Evolutionary conservation across 768 basidiomycete species (phyloP).

Genomic region (Suillus plorans): DNA sequence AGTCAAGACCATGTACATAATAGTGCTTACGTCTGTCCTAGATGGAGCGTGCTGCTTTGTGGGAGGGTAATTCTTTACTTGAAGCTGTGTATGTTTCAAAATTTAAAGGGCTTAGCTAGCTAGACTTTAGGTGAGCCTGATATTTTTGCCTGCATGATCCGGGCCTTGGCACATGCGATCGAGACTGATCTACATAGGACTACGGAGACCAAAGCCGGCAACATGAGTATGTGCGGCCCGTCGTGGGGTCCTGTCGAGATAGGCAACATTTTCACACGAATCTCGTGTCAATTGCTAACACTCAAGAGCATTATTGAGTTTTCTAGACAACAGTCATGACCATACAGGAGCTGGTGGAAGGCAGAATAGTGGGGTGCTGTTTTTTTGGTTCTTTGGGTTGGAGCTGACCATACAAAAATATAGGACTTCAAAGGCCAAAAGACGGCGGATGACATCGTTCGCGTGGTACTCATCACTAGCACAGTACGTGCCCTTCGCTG

Average conservation of each 20-base stretch:
- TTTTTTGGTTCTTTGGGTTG: background rate
- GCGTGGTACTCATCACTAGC: slow-evolving; percentile 20
- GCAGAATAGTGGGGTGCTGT: slow-evolving; percentile 26
- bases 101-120: too few relatives aligned
- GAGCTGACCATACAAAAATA: slow-evolving; percentile 2
- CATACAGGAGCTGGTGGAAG: slow-evolving; percentile 28
- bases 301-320: background rate
- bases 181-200: too few relatives aligned
- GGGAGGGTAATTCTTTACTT: background rate
- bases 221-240: too few relatives aligned
- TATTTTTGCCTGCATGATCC: background rate
- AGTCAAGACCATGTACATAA: too few relatives aligned
- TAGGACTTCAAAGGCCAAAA: slow-evolving; percentile 34
- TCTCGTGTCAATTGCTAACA: background rate
- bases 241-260: background rate
- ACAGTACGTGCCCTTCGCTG: slow-evolving; percentile 19
- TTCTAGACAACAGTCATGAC: slow-evolving; percentile 19
- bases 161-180: background rate
- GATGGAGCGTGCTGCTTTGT: too few relatives aligned
- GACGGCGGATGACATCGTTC: slow-evolving; percentile 23
- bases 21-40: too few relatives aligned
- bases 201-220: too few relatives aligned
- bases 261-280: background rate
- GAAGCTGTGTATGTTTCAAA: background rate
- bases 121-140: background rate